Percentiles rank a stretch among this genome's conserved stretches.
Evolutionary conservation across 2,329 filamentous ascomycete genomes (phyloP).

Genomic region (Penicillium crustosum): DNA sequence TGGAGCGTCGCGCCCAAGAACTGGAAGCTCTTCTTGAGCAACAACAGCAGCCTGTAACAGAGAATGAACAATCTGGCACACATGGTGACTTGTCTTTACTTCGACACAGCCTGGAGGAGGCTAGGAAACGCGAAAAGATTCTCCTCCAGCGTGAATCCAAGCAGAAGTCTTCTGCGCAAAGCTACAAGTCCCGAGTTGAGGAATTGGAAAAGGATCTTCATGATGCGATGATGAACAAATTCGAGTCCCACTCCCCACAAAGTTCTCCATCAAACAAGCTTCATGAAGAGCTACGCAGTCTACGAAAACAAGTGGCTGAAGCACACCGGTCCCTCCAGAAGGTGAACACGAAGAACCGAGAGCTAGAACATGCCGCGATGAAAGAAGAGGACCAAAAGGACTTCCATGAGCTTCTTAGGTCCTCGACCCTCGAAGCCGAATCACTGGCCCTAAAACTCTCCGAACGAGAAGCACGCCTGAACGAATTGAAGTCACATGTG

Average conservation of each 20-base stretch:
- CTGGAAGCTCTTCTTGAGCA: slow-evolving; percentile 56
- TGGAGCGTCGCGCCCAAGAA: slow-evolving; percentile 58
- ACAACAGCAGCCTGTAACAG: slow-evolving; percentile 53
- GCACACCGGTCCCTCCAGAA: slow-evolving; percentile 62
- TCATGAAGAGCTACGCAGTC: slow-evolving; percentile 56
- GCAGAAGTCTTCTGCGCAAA: slow-evolving; percentile 62
- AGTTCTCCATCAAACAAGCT: slow-evolving; percentile 49
- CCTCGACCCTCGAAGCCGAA: slow-evolving; percentile 54
- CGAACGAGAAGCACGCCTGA: slow-evolving; percentile 67
- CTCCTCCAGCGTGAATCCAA: slow-evolving; percentile 64
- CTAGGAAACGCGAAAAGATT: slow-evolving; percentile 66
- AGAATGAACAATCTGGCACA: slow-evolving; percentile 35
- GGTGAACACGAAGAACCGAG: slow-evolving; percentile 51
- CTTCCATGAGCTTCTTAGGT: slow-evolving; percentile 49
- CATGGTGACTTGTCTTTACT: slow-evolving; percentile 58
- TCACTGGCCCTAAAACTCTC: slow-evolving; percentile 71
- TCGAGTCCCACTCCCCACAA: slow-evolving; percentile 53
- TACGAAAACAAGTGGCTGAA: slow-evolving; percentile 61
- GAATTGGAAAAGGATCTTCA: slow-evolving; percentile 68
- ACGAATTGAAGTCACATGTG: slow-evolving; percentile 58
- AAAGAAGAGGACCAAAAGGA: slow-evolving; percentile 45
- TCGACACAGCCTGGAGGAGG: slow-evolving; percentile 61
- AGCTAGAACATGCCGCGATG: slow-evolving; percentile 52
- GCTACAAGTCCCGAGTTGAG: slow-evolving; percentile 63
- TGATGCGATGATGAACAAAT: slow-evolving; percentile 56